These are phyloP conservation scores for Trichoderma simmonsii DNA, from an alignment of 2,329 filamentous ascomycete species.

Conservation along the genomic window DNA sequence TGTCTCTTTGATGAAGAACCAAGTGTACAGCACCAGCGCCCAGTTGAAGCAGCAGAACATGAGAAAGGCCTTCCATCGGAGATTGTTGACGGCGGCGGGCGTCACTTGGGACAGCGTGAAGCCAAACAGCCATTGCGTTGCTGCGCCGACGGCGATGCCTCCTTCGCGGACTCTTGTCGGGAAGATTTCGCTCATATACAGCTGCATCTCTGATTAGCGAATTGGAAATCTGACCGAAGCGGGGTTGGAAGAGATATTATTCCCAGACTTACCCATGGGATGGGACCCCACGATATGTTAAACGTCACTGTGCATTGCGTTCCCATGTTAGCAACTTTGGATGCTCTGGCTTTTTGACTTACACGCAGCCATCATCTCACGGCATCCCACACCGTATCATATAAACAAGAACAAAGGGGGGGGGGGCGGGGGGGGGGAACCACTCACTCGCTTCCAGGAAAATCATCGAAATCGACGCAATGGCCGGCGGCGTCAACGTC, in stretches of 20 bases:
- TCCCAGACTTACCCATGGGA: conserved; percentile 27
- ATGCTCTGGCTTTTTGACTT: not conserved
- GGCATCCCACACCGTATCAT: not conserved
- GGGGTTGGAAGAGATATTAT: not conserved
- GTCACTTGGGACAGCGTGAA: conserved; percentile 48
- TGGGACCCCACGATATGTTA: conserved; percentile 14
- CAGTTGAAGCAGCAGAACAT: conserved; percentile 38
- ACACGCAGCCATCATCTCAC: not conserved
- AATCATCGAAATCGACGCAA: conserved; percentile 49
- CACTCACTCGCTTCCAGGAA: conserved; percentile 45
- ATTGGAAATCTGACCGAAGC: not conserved
- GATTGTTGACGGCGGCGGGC: conserved; percentile 44
- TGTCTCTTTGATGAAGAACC: conserved; percentile 22
- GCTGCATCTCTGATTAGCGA: conserved; percentile 15
- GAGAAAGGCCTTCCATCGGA: conserved; percentile 48
- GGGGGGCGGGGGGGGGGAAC: not conserved
- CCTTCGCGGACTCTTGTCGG: conserved; percentile 48
- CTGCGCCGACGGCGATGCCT: conserved; percentile 47
- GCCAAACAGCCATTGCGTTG: conserved; percentile 51
- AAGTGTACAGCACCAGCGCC: conserved; percentile 14
- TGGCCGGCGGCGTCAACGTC: conserved; percentile 37
- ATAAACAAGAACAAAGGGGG: not conserved
- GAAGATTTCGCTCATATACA: conserved; percentile 50
- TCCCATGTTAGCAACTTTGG: not conserved
- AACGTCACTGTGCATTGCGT: conserved; percentile 38